Base-by-base conservation (phyloP, 768 basidiomycete genomes). In the Lactarius evosmus region DNA sequence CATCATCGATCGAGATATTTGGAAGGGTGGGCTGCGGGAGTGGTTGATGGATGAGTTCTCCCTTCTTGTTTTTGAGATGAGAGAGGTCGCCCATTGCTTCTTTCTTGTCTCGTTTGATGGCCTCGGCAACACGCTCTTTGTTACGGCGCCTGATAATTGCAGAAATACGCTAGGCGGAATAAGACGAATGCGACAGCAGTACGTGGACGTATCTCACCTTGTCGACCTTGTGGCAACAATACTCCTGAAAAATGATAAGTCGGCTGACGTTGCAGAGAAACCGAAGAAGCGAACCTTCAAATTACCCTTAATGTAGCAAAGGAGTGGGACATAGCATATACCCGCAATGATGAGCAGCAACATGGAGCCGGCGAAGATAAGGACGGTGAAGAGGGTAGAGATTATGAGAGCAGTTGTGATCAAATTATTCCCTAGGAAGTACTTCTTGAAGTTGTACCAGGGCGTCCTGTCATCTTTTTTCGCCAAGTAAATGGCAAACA, bases 201-300 rank as follows among this genome's bases (percentile, higher is more conserved):
- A 50, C 5, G 22, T 54, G n/a, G 12, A 30, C 14, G 29, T 63
- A 33, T 66, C 71, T 61, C 72, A 93, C 91, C 85, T 98, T 98
- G 79, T 99, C 96, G 56, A 98, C 93, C 76, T 98, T 97, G 80
- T 98, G 93, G 74, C 95, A 98, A 75, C 92, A 93, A 77, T 97
- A 98, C 82, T 99, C 96, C 88, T 93, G 67, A 16, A 51, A 25
- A 16, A 49, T 14, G 46, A 40, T 29, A 51, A 66, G 46, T 63
- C 40, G 69, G 63, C 32, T 62, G 54, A 34, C 58, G 12, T 16
- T 53, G 51, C 25, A 36, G 34, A 52, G 53, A 60, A 46, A 46
- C 49, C 7, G n/a, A 29, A 49, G 25, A 30, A 38, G 34, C 76
- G 62, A 66, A 88, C 91, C 88, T 99, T 99, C 58, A 99, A 78